phyloP scores from a whole-genome alignment of 2,329 filamentous ascomycete genomes.

The Sclerotinia nivalis region DNA sequence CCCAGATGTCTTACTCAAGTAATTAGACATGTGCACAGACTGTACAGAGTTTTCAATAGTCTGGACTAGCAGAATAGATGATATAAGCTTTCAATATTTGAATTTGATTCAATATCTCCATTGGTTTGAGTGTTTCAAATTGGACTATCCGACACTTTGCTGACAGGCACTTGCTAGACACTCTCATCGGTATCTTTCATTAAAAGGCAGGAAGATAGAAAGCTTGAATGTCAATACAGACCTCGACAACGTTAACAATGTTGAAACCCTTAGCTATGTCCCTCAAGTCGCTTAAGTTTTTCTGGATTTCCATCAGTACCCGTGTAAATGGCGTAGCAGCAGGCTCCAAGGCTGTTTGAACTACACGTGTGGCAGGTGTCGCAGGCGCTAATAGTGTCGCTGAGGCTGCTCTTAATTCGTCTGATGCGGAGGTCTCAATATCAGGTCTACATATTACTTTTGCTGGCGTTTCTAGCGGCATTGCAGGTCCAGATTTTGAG shows the following conservation, averaged over 20 bases:
- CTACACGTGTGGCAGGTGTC: not conserved
- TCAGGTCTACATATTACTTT: not conserved
- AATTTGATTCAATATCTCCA: too few relatives aligned
- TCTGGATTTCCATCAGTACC: slow-evolving; percentile 9
- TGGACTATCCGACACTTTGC: not conserved
- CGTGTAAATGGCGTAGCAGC: slow-evolving; percentile 2
- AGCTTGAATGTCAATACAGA: not conserved
- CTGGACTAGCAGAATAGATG: too few relatives aligned
- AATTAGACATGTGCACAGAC: too few relatives aligned
- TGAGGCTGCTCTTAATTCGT: too few relatives aligned
- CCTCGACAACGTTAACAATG: slow-evolving; percentile 11
- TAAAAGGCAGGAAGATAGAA: not conserved
- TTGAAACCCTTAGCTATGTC: slow-evolving; percentile 10
- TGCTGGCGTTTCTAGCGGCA: not conserved
- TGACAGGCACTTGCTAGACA: not conserved
- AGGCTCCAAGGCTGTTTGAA: not conserved
- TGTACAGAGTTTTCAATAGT: too few relatives aligned
- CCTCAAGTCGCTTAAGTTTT: not conserved
- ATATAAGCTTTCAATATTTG: too few relatives aligned
- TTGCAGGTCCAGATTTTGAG: not conserved
- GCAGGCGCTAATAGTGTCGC: not conserved
- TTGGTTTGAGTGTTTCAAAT: too few relatives aligned
- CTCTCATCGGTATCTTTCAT: not conserved
- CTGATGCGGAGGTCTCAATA: not conserved
- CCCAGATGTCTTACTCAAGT: not conserved